Evolutionary conservation across 2,329 filamentous ascomycete genomes (phyloP).

Genomic region (Trichoderma semiorbis): DNA sequence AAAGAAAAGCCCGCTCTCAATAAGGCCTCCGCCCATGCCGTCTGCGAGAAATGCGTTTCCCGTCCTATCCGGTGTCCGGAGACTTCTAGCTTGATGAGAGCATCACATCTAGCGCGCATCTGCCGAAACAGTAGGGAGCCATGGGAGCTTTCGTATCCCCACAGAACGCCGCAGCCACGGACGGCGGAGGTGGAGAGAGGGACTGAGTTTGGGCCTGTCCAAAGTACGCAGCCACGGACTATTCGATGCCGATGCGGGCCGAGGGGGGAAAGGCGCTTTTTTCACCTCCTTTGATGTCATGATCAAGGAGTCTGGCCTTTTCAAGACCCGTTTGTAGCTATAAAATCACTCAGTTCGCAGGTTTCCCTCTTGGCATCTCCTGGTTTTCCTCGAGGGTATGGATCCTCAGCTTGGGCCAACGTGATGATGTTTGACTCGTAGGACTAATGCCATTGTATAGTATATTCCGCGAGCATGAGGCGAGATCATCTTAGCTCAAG

Average conservation of each 20-base stretch:
- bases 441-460: neutral
- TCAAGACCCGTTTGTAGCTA: neutral
- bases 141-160: neutral
- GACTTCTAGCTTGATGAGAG: neutral
- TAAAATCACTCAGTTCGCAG: neutral
- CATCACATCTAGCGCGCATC: neutral
- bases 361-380: neutral
- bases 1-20: neutral
- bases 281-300: neutral
- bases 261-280: neutral
- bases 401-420: neutral
- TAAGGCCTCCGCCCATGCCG: neutral
- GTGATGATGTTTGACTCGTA: neutral
- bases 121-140: neutral
- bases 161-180: neutral
- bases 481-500: neutral
- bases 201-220: neutral
- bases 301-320: neutral
- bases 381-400: neutral
- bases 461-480: neutral
- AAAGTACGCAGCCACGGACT: neutral
- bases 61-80: slow-evolving; percentile 3
- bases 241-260: neutral
- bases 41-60: neutral
- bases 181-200: neutral